These are phyloP conservation scores for Penicillium sp. DNA, from an alignment of 2,329 filamentous ascomycete species.

Conservation along the genomic window DNA sequence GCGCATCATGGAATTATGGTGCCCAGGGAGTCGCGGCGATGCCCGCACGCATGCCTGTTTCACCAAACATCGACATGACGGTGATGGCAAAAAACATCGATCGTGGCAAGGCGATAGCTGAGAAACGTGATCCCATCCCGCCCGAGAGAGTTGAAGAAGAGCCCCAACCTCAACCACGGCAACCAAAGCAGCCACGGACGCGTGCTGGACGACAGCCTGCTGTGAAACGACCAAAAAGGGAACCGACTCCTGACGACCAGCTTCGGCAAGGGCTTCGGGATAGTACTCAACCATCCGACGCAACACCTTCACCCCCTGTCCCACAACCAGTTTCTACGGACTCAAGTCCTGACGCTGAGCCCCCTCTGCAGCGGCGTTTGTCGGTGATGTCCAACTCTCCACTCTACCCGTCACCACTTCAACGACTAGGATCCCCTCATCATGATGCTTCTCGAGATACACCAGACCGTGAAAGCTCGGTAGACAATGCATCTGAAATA, in stretches of 20 bases:
- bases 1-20: neutral
- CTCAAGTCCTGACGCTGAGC: slow-evolving; percentile 29
- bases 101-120: neutral
- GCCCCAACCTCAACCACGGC: neutral
- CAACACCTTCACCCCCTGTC: slow-evolving; percentile 37
- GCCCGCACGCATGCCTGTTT: neutral
- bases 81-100: neutral
- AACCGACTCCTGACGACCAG: slow-evolving; percentile 38
- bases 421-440: slow-evolving; percentile 17
- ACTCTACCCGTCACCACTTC: slow-evolving; percentile 32
- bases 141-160: neutral
- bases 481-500: slow-evolving; percentile 35
- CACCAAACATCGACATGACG: neutral
- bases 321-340: slow-evolving; percentile 33
- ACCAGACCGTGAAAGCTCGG: slow-evolving; percentile 21
- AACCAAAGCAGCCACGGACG: neutral
- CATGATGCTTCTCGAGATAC: slow-evolving; percentile 16
- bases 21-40: neutral
- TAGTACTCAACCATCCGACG: slow-evolving; percentile 23
- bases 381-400: slow-evolving; percentile 18
- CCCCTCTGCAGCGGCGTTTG: slow-evolving; percentile 21
- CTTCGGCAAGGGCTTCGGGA: slow-evolving; percentile 30
- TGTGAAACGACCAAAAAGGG: slow-evolving; percentile 22
- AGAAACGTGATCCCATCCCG: neutral
- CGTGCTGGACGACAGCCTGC: neutral